Evolutionary conservation across 495 filamentous ascomycete species (phyloP), one percentile per base, ranked within the genome.

Genomic region (Podospora didyma): DNA sequence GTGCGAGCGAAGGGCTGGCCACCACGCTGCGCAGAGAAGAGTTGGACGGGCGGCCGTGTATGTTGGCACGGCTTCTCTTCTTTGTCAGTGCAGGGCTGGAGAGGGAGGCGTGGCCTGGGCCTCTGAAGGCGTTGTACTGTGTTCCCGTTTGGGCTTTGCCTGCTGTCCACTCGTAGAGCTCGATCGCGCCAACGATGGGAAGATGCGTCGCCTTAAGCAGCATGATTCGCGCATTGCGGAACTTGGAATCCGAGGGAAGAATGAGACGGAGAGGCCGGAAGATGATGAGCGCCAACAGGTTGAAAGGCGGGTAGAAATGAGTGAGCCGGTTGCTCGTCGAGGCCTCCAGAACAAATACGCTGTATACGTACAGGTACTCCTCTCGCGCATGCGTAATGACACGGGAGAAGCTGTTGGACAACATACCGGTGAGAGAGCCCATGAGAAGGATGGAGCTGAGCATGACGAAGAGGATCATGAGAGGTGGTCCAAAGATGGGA

Each of bases 391-490:
- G 75, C 9, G 69, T 71, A 75, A 86, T 76, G 68, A 97, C 90
- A 67, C 89, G 89, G 41, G 86, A 89, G 62, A 96, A 84, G 66
- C 85, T 90, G 77, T 95, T 92, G 62, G 89, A 93, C 60, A 97
- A 83, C 72, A 97, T 84, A 78, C 89, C 91, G 53, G 96, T 94
- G 55, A 96, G 76, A 16, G 89, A 93, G 39, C 92, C 94, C 61
- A 95, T 86, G n/a, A 97, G 78, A 14, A 96, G 79, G 53, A 96
- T 90, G 60, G 93, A 95, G 58, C 89, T 95, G 69, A 97, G 79
- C 31, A 81, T 88, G 28, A 96, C 82, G 65, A 96, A 96, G 61
- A 91, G 79, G 51, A 88, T 73, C 87, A 90, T 90, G 19, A 89
- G 73, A 42, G 86, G 86, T 26, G 87, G 86, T 4, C 87, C 76